Conservation (phyloP, 2,329 filamentous ascomycete species). For the Coniochaeta sp. region DNA sequence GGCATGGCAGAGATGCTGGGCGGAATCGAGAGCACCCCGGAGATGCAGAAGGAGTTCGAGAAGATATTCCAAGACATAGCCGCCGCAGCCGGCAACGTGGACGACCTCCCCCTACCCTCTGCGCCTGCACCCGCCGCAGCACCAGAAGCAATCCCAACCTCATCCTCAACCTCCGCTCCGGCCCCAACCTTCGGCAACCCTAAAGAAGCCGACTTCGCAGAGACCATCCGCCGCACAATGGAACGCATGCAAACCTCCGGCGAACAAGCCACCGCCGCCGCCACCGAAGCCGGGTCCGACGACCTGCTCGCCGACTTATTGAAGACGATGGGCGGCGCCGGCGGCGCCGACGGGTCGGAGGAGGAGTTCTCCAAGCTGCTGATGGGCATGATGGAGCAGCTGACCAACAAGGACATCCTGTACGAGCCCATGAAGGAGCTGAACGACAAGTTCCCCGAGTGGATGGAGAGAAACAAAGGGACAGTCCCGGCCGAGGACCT, state of each 20-base stretch:
- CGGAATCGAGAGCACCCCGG: slow-evolving; percentile 58
- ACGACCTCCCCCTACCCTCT: slow-evolving; percentile 14
- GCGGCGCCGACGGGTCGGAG: slow-evolving; percentile 48
- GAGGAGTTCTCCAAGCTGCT: slow-evolving; percentile 94
- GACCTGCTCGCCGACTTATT: slow-evolving; percentile 90
- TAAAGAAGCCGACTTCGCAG: slow-evolving; percentile 69
- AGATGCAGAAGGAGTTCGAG: slow-evolving; percentile 75
- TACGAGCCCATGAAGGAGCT: slow-evolving; percentile 99
- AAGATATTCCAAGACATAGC: slow-evolving; percentile 68
- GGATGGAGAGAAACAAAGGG: slow-evolving; percentile 72
- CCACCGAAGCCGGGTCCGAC: slow-evolving; percentile 58
- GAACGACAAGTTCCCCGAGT: slow-evolving; percentile 82
- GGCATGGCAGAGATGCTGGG: slow-evolving; percentile 82
- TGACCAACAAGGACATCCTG: slow-evolving; percentile 96
- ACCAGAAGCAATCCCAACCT: slow-evolving; percentile 14
- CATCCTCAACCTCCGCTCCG: slow-evolving; percentile 10
- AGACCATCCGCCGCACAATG: slow-evolving; percentile 90
- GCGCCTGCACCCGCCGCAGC: too few species aligned
- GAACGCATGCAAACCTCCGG: slow-evolving; percentile 90
- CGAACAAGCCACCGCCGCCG: slow-evolving; percentile 74
- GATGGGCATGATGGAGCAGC: slow-evolving; percentile 96
- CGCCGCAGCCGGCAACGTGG: slow-evolving; percentile 38
- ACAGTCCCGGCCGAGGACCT: slow-evolving; percentile 64
- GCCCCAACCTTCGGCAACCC: slow-evolving; percentile 20
- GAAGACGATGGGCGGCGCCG: slow-evolving; percentile 70